A percentile compares a stretch with the other conserved stretches of the same genome.
Conservation (phyloP, 192 early-diverging fungal genomes). For the Coemansia sp. region DNA sequence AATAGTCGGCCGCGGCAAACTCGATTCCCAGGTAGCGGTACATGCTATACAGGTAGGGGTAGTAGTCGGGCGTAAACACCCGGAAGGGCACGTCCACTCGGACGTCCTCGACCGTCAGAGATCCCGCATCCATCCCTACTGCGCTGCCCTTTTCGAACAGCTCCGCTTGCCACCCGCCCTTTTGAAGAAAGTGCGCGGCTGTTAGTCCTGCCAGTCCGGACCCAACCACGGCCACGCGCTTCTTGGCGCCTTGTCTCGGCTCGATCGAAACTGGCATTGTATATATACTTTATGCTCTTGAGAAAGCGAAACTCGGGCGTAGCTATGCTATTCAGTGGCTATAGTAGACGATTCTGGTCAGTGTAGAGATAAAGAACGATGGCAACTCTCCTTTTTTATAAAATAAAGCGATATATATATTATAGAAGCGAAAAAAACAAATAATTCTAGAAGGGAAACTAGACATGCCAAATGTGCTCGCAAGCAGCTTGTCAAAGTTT, state of each 20-base stretch:
- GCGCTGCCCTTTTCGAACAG: conserved; percentile 33
- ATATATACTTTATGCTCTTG: not conserved
- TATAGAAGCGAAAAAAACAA: too few relatives aligned
- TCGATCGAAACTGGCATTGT: conserved; percentile 3
- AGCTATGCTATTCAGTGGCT: too few relatives aligned
- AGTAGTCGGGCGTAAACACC: conserved; percentile 51
- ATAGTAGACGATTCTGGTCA: too few relatives aligned
- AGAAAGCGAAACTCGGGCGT: too few relatives aligned
- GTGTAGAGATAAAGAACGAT: too few relatives aligned
- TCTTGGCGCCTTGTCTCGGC: not conserved
- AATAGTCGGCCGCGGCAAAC: conserved; percentile 44
- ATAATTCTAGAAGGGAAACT: not conserved
- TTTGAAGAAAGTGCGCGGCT: conserved; percentile 37
- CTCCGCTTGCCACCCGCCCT: conserved; percentile 28
- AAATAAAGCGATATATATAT: not conserved
- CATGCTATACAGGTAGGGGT: conserved; percentile 38
- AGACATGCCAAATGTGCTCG: too few relatives aligned
- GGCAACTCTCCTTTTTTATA: too few relatives aligned
- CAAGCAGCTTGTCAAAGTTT: too few relatives aligned
- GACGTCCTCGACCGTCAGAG: conserved; percentile 34
- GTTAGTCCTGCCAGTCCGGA: conserved; percentile 50
- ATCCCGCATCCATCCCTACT: conserved; percentile 48
- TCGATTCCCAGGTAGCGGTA: conserved; percentile 38
- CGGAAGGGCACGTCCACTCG: conserved; percentile 53
- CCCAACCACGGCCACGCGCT: conserved; percentile 42